Conservation (phyloP, 2,329 filamentous ascomycete genomes). For the Beauveria sp. region DNA sequence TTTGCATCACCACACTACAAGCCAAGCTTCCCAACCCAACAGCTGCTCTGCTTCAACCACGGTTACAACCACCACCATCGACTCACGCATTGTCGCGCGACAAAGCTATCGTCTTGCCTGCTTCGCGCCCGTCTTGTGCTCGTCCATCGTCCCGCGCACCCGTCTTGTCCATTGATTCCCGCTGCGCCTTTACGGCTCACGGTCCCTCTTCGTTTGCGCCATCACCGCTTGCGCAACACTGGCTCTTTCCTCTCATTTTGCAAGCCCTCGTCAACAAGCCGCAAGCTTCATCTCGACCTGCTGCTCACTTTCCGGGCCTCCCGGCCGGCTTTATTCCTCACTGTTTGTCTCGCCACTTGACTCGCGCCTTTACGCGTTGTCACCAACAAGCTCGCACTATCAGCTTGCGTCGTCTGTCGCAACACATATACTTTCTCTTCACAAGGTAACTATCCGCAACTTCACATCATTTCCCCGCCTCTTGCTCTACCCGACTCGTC, state of each 20-base stretch:
- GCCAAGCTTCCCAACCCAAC: neutral
- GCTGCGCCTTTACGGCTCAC: conserved; percentile 1
- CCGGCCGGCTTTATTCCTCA: neutral
- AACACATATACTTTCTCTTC: neutral
- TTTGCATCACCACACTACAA: conserved; percentile 7
- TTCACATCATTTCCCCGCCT: neutral
- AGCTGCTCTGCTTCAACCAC: neutral
- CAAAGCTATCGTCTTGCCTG: neutral
- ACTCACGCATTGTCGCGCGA: neutral
- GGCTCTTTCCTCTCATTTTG: neutral
- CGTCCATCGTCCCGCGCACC: neutral
- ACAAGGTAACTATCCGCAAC: conserved; percentile 5
- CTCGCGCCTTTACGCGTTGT: conserved; percentile 6
- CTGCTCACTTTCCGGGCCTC: neutral
- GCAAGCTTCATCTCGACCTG: neutral
- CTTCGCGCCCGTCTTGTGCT: neutral
- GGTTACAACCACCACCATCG: neutral
- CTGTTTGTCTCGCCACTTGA: neutral
- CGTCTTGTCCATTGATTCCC: neutral
- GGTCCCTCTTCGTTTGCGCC: neutral
- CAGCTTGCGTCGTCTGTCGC: conserved; percentile 7
- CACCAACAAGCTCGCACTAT: conserved; percentile 1
- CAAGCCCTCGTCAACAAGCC: neutral
- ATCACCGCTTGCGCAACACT: neutral
- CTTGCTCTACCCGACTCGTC: neutral